Conservation (phyloP, 495 filamentous ascomycete genomes). For the Hamigera avellanea region DNA sequence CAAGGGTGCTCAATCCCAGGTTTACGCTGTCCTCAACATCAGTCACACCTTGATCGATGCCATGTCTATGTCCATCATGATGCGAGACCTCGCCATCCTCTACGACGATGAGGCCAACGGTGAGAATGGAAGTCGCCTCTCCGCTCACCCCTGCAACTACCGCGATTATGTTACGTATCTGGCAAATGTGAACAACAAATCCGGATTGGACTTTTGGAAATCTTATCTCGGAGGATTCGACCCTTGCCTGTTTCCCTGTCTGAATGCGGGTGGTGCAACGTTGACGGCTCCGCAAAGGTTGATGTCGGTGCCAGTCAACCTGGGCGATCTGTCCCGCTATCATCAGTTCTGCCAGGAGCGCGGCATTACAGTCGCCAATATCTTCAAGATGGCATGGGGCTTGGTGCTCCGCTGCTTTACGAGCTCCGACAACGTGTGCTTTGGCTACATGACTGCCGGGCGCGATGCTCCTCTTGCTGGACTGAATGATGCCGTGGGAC, state of each 20-base stretch:
- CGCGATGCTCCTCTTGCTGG: conserved; percentile 19
- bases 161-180: conserved; percentile 33
- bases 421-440: conserved; percentile 23
- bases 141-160: too few relatives aligned
- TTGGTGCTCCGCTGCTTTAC: conserved; percentile 26
- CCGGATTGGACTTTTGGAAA: conserved; percentile 30
- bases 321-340: too few relatives aligned
- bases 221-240: conserved; percentile 20
- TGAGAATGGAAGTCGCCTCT: too few relatives aligned
- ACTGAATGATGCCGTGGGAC: conserved; percentile 20
- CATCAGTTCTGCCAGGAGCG: conserved; percentile 10
- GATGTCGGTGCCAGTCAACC: conserved; percentile 4
- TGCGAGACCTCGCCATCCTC: conserved; percentile 12
- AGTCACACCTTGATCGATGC: conserved; percentile 29
- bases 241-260: conserved; percentile 30
- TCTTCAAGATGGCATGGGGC: conserved; percentile 30
- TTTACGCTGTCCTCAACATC: conserved; percentile 30
- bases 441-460: conserved; percentile 19
- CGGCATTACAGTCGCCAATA: conserved; percentile 11
- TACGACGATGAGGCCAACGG: too few relatives aligned
- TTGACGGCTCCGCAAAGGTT: conserved; percentile 1
- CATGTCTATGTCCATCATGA: conserved; percentile 11
- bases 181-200: conserved; percentile 11
- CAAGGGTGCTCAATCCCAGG: conserved; percentile 10
- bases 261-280: conserved; percentile 1